A percentile compares a stretch with the other conserved stretches of the same genome.
Conservation (phyloP, 2,329 filamentous ascomycete species). For the Rhexocercosporidium sp. region DNA sequence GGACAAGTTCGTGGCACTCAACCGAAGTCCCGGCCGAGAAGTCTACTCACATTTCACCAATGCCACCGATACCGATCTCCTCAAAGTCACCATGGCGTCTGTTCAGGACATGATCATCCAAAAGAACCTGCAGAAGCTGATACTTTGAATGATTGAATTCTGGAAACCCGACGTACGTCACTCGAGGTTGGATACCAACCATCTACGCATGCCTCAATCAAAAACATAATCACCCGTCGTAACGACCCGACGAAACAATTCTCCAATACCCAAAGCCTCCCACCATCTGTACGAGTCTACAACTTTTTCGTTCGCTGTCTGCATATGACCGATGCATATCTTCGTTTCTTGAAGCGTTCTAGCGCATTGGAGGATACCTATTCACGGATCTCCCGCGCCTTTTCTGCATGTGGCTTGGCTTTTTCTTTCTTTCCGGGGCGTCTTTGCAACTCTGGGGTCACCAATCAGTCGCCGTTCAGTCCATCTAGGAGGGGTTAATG, state of each 20-base stretch:
- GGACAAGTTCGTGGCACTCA: slow-evolving; percentile 79
- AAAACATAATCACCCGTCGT: slow-evolving; percentile 9
- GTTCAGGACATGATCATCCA: slow-evolving; percentile 90
- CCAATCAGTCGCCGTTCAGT: background rate
- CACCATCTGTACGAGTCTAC: background rate
- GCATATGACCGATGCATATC: slow-evolving; percentile 14
- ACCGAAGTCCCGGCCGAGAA: slow-evolving; percentile 63
- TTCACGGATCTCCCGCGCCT: background rate
- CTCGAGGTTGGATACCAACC: slow-evolving; percentile 7
- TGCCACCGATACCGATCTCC: slow-evolving; percentile 70
- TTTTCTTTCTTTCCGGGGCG: background rate
- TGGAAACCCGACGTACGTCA: background rate
- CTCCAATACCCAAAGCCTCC: slow-evolving; percentile 4
- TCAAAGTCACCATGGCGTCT: slow-evolving; percentile 86
- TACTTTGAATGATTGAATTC: slow-evolving; percentile 49
- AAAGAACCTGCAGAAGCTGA: slow-evolving; percentile 79
- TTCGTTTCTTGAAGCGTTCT: slow-evolving; percentile 12
- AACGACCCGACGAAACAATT: slow-evolving; percentile 9
- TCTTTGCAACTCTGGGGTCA: background rate
- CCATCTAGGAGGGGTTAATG: background rate
- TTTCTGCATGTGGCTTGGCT: slow-evolving; percentile 8
- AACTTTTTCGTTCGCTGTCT: slow-evolving; percentile 1
- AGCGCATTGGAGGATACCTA: background rate
- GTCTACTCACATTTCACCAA: slow-evolving; percentile 65
- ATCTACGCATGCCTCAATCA: background rate